These are phyloP conservation scores for Ceratobasidium sp. DNA, from an alignment of 1,284 basidiomycete genomes.

Conservation along the genomic window DNA sequence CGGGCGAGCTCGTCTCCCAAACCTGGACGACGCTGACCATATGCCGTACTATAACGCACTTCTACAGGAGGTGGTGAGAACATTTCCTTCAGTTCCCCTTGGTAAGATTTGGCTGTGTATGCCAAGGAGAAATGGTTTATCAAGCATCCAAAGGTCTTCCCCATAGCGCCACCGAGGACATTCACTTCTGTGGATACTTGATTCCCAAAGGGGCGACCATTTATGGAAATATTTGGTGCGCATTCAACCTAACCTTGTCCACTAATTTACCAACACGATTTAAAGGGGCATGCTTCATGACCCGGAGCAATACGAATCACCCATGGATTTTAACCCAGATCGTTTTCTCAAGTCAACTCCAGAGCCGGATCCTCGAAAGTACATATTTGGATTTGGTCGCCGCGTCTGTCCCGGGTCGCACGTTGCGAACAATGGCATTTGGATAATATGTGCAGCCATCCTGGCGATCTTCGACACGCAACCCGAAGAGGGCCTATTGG, in stretches of 20 bases:
- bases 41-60: conserved; percentile 42
- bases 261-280: neutral
- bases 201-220: conserved; percentile 31
- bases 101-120: neutral
- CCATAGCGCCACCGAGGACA: conserved; percentile 8
- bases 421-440: conserved; percentile 44
- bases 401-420: conserved; percentile 48
- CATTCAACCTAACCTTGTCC: neutral
- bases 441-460: conserved; percentile 23
- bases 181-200: conserved; percentile 19
- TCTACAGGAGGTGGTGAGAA: conserved; percentile 42
- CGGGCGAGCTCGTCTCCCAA: conserved; percentile 33
- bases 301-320: conserved; percentile 43
- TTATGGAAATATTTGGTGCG: conserved; percentile 26
- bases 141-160: neutral
- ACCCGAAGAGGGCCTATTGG: conserved; percentile 2
- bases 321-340: conserved; percentile 42
- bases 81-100: conserved; percentile 32
- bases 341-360: conserved; percentile 45
- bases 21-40: conserved; percentile 8
- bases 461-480: conserved; percentile 12
- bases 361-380: conserved; percentile 40
- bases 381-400: conserved; percentile 29
- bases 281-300: conserved; percentile 46
- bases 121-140: neutral